Evolutionary conservation across 1,284 basidiomycete species (phyloP), one percentile per base, ranked within the genome.

Genomic region (Caloboletus firmus): DNA sequence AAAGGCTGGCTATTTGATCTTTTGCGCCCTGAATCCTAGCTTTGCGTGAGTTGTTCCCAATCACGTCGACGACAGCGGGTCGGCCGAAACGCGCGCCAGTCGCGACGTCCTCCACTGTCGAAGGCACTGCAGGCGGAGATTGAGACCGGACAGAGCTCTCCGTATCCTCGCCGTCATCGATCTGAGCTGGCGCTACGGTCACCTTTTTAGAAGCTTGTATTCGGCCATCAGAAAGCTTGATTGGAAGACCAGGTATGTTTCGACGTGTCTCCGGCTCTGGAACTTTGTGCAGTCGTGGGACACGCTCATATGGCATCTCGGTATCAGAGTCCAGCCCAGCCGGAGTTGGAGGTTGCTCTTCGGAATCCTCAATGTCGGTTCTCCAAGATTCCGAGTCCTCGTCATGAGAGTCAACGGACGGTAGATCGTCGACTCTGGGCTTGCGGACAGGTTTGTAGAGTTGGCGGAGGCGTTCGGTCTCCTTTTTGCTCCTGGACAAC

Each of bases 1-100:
- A 93, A 44, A 95, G 83, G 30, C 79, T 76, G 2, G 93, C 93
- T 54, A 96, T 91, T 70, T 96, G 92, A 66, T 94, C 91, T 64
- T 95, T 95, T 20, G 93, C 93, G 47, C 78, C 79, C 57, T 87
- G 86, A 62, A 95, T 78, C 59, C 85, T 82, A 41, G 77, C 77
- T 54, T 81, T 83, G 56, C 88, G 82, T 45, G 91, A 91, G 66
- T 78, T 79, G 54, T 78, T 84, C 26, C 75, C 71, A 34, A 95
- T 76, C 51, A 95, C 82, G 63, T 93, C 89, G 20, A 84, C 76
- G 11, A 95, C 84, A 17, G 90, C 87, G 53, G 84, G 83, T 42
- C 93, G 83, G 20, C 93, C 91, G 66, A 94, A 93, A 36, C 87
- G 83, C 57, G 87, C 84, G 40, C 85, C 87, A 28, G 89, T 91